A percentile compares a stretch with the other conserved stretches of the same genome.
These are phyloP conservation scores for Populus davidiana DNA, from an alignment of 345 rosid genomes.

Conservation along the genomic window DNA sequence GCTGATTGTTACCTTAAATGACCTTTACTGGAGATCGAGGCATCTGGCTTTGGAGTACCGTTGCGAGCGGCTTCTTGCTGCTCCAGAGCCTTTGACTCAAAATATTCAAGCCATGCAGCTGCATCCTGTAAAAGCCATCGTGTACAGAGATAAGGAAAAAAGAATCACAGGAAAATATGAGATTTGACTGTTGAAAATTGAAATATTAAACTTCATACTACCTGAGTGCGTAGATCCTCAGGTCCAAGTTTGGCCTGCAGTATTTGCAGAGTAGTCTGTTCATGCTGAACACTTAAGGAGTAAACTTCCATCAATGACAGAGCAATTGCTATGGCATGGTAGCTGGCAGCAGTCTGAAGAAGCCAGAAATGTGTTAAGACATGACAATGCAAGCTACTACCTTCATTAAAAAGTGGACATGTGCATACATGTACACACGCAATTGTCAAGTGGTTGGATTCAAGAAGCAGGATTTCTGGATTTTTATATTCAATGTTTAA, in stretches of 20 bases:
- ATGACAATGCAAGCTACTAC: background rate
- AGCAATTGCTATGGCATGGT: constrained; percentile 40
- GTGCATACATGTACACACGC: background rate
- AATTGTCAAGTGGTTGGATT: background rate
- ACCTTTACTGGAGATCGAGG: constrained; percentile 39
- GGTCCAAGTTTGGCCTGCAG: constrained; percentile 37
- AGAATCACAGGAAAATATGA: background rate
- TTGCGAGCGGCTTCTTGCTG: constrained; percentile 40
- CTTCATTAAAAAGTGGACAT: background rate
- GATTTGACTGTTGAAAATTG: constrained; percentile 7
- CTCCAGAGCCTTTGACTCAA: constrained; percentile 36
- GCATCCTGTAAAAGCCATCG: constrained; percentile 27
- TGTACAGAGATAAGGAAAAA: background rate
- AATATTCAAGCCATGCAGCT: constrained; percentile 40
- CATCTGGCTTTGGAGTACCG: constrained; percentile 38
- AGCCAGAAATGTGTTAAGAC: constrained; percentile 14
- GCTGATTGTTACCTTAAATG: constrained; percentile 30
- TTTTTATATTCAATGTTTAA: background rate
- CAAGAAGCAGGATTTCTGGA: constrained; percentile 5
- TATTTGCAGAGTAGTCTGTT: constrained; percentile 36
- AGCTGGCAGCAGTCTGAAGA: constrained; percentile 40
- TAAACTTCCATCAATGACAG: constrained; percentile 40
- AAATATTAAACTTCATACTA: constrained; percentile 5
- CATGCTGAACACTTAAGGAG: constrained; percentile 38
- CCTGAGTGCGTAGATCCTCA: constrained; percentile 39